phyloP scores from a whole-genome alignment of 2,329 filamentous ascomycete genomes.

The Leptographium wingfieldii region DNA sequence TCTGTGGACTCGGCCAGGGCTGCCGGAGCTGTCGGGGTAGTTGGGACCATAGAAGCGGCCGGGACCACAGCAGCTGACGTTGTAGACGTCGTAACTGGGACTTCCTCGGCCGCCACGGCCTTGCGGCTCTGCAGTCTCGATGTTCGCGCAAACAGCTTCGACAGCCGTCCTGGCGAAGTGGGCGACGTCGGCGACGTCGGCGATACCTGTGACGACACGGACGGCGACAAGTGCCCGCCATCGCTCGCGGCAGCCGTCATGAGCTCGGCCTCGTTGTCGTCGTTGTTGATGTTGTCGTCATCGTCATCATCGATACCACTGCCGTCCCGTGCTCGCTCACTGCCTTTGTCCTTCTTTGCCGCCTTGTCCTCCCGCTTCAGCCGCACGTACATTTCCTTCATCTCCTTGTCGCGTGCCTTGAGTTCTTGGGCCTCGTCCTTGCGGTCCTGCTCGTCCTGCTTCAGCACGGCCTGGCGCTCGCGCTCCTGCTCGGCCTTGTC shows the following conservation, averaged over 20 bases:
- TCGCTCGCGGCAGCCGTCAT: not conserved
- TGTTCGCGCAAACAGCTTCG: constrained; percentile 7
- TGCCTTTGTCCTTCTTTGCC: not conserved
- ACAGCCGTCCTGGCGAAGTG: not conserved
- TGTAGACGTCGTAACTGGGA: not conserved
- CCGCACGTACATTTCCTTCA: constrained; percentile 31
- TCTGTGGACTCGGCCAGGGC: no score
- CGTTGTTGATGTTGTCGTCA: constrained; percentile 27
- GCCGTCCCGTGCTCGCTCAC: not conserved
- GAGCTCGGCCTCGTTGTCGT: not conserved
- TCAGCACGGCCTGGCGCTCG: constrained; percentile 50
- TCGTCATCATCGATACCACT: constrained; percentile 2
- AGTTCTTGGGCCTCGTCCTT: constrained; percentile 26
- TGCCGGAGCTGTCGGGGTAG: no score
- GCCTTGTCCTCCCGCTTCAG: constrained; percentile 20
- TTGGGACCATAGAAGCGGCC: no score
- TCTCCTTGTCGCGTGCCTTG: constrained; percentile 38
- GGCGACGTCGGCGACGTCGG: not conserved
- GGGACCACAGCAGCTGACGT: not conserved
- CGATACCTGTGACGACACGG: not conserved
- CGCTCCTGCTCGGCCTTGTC: constrained; percentile 62
- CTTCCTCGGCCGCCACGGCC: not conserved
- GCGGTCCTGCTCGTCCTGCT: constrained; percentile 44
- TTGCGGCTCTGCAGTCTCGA: not conserved
- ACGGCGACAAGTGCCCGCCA: not conserved